Conservation (phyloP, 2,329 filamentous ascomycete genomes). For the Colletotrichum tropicicola region DNA sequence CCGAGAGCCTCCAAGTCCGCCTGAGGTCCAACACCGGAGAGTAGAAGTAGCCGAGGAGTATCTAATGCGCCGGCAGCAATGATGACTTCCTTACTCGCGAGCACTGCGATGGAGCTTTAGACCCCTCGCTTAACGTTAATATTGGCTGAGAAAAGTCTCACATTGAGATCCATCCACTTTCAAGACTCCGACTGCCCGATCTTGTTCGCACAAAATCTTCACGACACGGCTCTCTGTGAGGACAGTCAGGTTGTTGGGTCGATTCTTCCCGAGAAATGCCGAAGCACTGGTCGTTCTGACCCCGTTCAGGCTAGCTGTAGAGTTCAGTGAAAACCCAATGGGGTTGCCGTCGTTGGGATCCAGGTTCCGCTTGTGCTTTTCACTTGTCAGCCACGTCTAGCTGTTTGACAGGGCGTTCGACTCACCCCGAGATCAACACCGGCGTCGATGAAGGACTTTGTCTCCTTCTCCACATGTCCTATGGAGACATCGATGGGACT, state of each 20-base stretch:
- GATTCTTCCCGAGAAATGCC: background rate
- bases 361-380: slow-evolving; percentile 12
- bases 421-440: slow-evolving; percentile 4
- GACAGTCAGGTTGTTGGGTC: slow-evolving; percentile 76
- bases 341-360: slow-evolving; percentile 14
- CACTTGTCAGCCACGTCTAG: background rate
- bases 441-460: slow-evolving; percentile 17
- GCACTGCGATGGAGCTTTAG: too few species aligned
- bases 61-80: slow-evolving; percentile 73
- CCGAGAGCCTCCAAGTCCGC: background rate
- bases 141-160: background rate
- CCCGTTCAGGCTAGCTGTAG: background rate
- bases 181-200: slow-evolving; percentile 68
- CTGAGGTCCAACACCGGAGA: background rate
- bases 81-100: slow-evolving; percentile 72
- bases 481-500: slow-evolving; percentile 19
- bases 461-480: slow-evolving; percentile 12
- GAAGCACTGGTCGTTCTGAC: slow-evolving; percentile 15
- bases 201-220: slow-evolving; percentile 76
- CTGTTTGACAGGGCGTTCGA: background rate
- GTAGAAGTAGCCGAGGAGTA: slow-evolving; percentile 58
- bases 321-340: slow-evolving; percentile 12
- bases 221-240: slow-evolving; percentile 89
- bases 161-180: slow-evolving; percentile 8
- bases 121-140: too few species aligned